Percentiles rank a stretch among this genome's conserved stretches.
These are phyloP conservation scores for Tremellales sp. DNA, from an alignment of 1,284 basidiomycete species.

Conservation along the genomic window DNA sequence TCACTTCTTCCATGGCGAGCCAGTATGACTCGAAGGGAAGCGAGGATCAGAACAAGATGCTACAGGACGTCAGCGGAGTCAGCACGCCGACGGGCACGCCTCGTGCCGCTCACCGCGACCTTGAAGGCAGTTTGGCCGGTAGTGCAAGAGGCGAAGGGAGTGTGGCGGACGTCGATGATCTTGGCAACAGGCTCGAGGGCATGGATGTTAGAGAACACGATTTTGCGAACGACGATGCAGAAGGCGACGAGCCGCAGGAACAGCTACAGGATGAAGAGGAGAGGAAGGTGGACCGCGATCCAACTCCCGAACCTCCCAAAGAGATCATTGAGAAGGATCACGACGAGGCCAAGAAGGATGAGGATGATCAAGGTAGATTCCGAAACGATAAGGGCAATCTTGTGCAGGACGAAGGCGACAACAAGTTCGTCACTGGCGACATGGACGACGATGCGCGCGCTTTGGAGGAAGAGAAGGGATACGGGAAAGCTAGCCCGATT, in stretches of 20 bases:
- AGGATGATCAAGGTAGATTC: too few species aligned
- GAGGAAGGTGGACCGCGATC: too few species aligned
- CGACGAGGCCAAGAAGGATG: neutral
- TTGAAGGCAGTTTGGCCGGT: constrained; percentile 26
- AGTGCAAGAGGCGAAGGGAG: constrained; percentile 13
- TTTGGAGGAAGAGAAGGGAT: neutral
- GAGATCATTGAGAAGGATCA: neutral
- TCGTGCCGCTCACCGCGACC: constrained; percentile 27
- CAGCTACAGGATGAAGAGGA: neutral
- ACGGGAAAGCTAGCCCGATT: neutral
- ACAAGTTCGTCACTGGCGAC: neutral
- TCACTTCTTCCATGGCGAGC: constrained; percentile 29
- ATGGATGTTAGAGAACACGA: constrained; percentile 5
- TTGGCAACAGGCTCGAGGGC: constrained; percentile 6
- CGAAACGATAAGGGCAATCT: too few species aligned
- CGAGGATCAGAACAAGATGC: constrained; percentile 29
- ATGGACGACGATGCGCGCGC: neutral
- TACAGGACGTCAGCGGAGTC: constrained; percentile 40
- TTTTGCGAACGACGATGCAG: neutral
- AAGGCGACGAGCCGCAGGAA: neutral
- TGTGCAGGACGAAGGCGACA: too few species aligned
- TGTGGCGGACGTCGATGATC: constrained; percentile 9
- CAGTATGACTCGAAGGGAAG: constrained; percentile 32
- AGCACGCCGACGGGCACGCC: constrained; percentile 43
- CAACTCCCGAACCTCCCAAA: constrained; percentile 4